Base-by-base conservation (phyloP, 352 stramenopile genomes). In the Globisporangium recalcitrans region DNA sequence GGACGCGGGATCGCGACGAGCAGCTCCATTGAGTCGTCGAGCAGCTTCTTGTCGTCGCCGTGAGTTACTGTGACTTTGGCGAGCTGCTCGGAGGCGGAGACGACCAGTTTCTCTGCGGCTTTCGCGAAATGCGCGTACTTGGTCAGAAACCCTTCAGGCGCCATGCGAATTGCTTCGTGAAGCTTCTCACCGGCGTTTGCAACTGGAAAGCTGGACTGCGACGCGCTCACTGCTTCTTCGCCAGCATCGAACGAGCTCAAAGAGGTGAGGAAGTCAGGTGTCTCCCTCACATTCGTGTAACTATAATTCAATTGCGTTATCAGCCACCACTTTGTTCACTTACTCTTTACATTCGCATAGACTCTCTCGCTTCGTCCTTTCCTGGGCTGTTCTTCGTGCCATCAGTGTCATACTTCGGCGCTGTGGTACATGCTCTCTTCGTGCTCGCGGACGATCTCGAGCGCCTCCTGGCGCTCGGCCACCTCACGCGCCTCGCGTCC, bases 1-100 rank as follows among this genome's bases (percentile, higher is more conserved):
- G 7, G 38, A 22, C 52, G 40, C 6, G 65, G 64, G 8, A 82
- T 62, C 47, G 67, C 63, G 14, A 59, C 64, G 7, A 85, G 24
- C 5, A 34, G 47, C 26, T 73, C 69, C 24, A 75, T 36, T 21
- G 69, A 71, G 40, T 75, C 56, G 4, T 46, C 29, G 16, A 62
- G 44, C 27, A 62, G 21, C 9, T 32, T 8, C 5, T 26, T n/a
- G 4, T 29, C 11, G 22, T 32, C 46, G 8, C 21, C 13, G 4
- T 46, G 38, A 0, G 47, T 7, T 1, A 52, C 47, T 19, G 47
- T 52, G 47, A 32, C 16, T 7, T 16, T 6, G 13, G 32, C 24
- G 24, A 52, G 22, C 4, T 19, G 11, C 21, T 29, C 22, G 0
- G 13, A 7, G 21, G 26, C 13, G 13, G 13, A 52, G 13, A n/a